Evolutionary conservation across 805 yeast genomes (phyloP).

Genomic region (Saccharomycopsis microspora): DNA sequence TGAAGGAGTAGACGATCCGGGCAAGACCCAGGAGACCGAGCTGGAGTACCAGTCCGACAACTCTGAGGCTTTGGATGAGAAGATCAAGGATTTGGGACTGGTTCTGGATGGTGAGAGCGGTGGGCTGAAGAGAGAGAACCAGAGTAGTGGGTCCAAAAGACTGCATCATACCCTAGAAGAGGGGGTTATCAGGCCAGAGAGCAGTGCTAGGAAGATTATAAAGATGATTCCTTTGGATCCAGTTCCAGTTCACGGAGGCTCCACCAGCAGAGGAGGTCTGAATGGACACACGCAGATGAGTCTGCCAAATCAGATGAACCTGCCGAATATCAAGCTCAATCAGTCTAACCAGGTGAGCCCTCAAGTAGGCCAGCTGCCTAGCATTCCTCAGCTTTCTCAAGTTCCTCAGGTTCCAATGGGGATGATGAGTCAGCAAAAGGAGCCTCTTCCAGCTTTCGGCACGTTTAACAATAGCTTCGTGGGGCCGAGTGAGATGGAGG

Average conservation of each 20-base stretch:
- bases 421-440: background rate
- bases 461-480: background rate
- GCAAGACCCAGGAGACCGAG: background rate
- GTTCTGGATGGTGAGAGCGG: slow-evolving; percentile 17
- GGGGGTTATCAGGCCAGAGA: slow-evolving; percentile 48
- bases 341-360: background rate
- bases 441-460: background rate
- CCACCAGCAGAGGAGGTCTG: background rate
- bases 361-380: background rate
- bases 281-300: background rate
- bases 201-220: slow-evolving; percentile 63
- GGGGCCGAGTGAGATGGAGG: background rate
- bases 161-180: slow-evolving; percentile 38
- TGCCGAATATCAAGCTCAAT: background rate
- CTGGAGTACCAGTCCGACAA: slow-evolving; percentile 18
- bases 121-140: slow-evolving; percentile 28
- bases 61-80: slow-evolving; percentile 24
- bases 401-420: background rate
- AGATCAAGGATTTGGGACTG: slow-evolving; percentile 16
- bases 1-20: slow-evolving; percentile 15
- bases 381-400: background rate
- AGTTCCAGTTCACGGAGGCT: slow-evolving; percentile 40
- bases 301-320: background rate
- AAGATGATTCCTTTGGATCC: slow-evolving; percentile 78
- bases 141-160: slow-evolving; percentile 27